Evolutionary conservation across 106 monocot species (phyloP), one percentile per base, ranked within the genome.

Genomic region (Phalaenopsis equestris): DNA sequence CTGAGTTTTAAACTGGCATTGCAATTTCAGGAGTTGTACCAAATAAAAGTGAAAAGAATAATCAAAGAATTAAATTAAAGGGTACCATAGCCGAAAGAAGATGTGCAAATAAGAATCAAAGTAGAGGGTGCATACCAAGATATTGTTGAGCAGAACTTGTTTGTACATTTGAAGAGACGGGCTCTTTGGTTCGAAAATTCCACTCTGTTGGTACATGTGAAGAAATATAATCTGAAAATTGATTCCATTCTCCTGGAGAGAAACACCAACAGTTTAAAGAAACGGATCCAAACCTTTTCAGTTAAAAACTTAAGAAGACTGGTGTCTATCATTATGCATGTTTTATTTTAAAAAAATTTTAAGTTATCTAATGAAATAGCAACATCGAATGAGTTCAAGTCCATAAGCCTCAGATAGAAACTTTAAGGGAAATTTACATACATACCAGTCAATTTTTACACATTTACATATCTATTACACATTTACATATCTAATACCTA

Each of bases 181-280:
- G 76, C 36, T 76, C 76, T 52, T 49, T 76, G 17, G 49, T 76
- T 76, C 46, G 47, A 42, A 49, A 76, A 49, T 49, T 76, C 76
- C 76, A 76, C 12, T 76, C 76, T 49, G 76, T 76, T 18, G 76
- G 76, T 76, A 46, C 76, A 49, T 76, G 76, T 5, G 76, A 76
- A 76, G 76, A 76, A 52, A 76, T 49, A 49, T 76, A 48, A 76
- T 76, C 76, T 49, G 76, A 76, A 76, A 76, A 76, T 14, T 76
- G 76, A 49, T 76, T 21, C 76, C 76, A 76, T 76, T 76, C 76
- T 48, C 76, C 76, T 76, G 76, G 2, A 3, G 30, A 52, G 52
- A 47, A 76, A 11, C 39, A 70, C 39, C 3, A 10, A 14, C 14
- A 39, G 39, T 70, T 70, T 39, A 36, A 37, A 3, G 10, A 70